Evolutionary conservation across 305 asterid species (phyloP).

Genomic region (Coffea humblotiana): DNA sequence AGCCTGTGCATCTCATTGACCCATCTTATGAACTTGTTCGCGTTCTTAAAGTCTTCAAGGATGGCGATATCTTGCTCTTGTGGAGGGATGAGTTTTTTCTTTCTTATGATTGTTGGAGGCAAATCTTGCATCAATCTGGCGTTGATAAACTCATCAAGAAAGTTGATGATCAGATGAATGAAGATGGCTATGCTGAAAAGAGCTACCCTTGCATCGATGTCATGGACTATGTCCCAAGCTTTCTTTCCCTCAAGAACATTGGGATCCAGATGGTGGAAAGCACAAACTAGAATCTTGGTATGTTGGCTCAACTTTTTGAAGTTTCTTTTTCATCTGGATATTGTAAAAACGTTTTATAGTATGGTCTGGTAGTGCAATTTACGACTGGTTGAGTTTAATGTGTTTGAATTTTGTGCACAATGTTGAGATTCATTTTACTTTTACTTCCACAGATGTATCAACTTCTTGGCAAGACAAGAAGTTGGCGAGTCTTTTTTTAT

Average conservation of each 20-base stretch:
- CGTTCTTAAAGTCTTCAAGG: constrained; percentile 36
- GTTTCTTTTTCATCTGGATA: neutral
- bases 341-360: too few relatives aligned
- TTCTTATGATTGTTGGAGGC: constrained; percentile 28
- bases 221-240: constrained; percentile 12
- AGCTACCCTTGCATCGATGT: constrained; percentile 14
- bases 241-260: constrained; percentile 15
- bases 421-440: too few relatives aligned
- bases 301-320: too few relatives aligned
- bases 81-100: constrained; percentile 45
- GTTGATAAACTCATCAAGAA: too few relatives aligned
- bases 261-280: neutral
- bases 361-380: too few relatives aligned
- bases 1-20: constrained; percentile 30
- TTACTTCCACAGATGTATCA: too few relatives aligned
- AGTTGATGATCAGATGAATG: neutral
- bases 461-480: too few relatives aligned
- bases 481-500: too few relatives aligned
- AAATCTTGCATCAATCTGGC: neutral
- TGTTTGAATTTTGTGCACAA: too few relatives aligned
- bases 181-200: neutral
- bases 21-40: constrained; percentile 29
- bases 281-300: neutral
- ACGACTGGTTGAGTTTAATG: too few relatives aligned
- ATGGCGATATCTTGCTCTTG: constrained; percentile 48